These are phyloP conservation scores for Verruconis gallopava DNA, from an alignment of 2,329 filamentous ascomycete species.

Conservation along the genomic window DNA sequence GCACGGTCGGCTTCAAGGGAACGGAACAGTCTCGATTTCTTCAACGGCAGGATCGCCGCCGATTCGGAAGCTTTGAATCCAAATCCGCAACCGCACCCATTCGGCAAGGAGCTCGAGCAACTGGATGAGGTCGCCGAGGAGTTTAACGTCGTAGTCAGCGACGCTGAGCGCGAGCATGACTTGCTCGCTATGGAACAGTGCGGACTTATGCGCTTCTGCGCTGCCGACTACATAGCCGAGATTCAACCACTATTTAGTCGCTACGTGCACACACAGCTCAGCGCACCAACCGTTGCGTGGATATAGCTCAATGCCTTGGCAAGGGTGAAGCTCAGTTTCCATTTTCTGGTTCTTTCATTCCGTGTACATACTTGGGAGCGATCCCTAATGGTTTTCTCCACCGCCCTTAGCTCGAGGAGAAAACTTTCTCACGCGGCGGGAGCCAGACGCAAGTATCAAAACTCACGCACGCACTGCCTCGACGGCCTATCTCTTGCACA, in stretches of 20 bases:
- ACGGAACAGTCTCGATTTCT: slow-evolving; percentile 32
- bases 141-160: slow-evolving; percentile 48
- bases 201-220: slow-evolving; percentile 60
- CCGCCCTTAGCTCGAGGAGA: no score
- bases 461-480: no score
- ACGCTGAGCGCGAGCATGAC: slow-evolving; percentile 59
- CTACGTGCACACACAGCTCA: slow-evolving; percentile 10
- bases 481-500: no score
- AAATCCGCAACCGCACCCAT: slow-evolving; percentile 46
- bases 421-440: no score
- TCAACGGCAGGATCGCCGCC: slow-evolving; percentile 20
- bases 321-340: no score
- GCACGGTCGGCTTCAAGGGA: slow-evolving; percentile 38
- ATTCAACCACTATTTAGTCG: slow-evolving; percentile 55
- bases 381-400: no score
- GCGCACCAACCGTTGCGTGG: background rate
- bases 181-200: slow-evolving; percentile 53
- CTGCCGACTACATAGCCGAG: slow-evolving; percentile 73
- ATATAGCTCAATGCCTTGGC: no score
- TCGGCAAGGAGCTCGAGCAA: slow-evolving; percentile 79
- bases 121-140: slow-evolving; percentile 90
- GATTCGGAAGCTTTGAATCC: background rate
- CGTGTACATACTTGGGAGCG: no score
- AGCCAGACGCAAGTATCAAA: no score
- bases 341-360: no score